Conservation (phyloP, 306 rosid genomes). For the Gastrolobium villosum region DNA sequence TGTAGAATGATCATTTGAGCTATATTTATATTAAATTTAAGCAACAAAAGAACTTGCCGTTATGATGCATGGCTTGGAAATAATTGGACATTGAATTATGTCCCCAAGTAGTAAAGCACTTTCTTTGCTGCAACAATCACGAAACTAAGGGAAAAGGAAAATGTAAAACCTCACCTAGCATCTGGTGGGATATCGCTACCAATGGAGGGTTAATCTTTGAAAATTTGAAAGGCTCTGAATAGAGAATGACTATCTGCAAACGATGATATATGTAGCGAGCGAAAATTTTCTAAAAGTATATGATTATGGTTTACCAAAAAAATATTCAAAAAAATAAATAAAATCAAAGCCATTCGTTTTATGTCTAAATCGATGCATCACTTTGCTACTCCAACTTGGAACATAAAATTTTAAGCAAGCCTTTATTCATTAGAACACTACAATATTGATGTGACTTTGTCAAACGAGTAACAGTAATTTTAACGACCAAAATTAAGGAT, state of each 20-base stretch:
- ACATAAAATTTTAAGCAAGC: no score
- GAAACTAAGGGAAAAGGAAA: conserved; percentile 10
- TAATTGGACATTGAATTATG: not conserved
- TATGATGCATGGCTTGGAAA: not conserved
- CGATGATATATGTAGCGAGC: not conserved
- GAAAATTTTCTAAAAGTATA: not conserved
- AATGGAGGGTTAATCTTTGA: conserved; percentile 26
- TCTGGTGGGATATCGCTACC: conserved; percentile 39
- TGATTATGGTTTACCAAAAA: not conserved
- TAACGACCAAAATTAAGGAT: not conserved
- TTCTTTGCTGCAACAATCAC: conserved; percentile 6
- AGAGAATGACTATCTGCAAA: not conserved
- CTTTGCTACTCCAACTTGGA: no score
- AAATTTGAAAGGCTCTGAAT: not conserved
- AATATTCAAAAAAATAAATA: not conserved
- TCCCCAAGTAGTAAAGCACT: conserved; percentile 16
- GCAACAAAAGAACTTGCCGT: not conserved
- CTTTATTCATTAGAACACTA: no score
- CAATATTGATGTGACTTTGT: no score
- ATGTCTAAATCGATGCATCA: not conserved
- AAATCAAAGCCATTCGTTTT: not conserved
- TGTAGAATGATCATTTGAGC: not conserved
- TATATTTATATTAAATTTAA: not conserved
- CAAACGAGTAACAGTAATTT: not conserved
- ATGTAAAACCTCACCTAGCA: conserved; percentile 42